Evolutionary conservation across 164 flowering plant genomes (phyloP).

Genomic region (Malania oleifera): DNA sequence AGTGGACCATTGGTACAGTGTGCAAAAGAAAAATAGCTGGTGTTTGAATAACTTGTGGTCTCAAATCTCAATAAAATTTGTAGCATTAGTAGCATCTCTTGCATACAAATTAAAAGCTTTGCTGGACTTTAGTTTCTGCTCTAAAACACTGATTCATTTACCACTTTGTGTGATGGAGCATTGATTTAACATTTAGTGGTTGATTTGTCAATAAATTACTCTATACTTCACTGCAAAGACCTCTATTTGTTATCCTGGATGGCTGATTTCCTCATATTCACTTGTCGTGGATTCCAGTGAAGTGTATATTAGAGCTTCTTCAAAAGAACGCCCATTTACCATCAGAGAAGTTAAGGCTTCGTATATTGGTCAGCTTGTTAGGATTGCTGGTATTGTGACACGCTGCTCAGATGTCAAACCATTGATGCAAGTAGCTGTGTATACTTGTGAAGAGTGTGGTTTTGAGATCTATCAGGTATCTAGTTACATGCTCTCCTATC

Average conservation of each 20-base stretch:
- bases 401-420: slow-evolving; percentile 99
- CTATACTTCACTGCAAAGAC: background rate
- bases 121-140: too few relatives aligned
- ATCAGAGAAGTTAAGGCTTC: slow-evolving; percentile 96
- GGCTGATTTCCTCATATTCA: background rate
- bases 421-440: slow-evolving; percentile 94
- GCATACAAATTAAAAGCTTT: too few relatives aligned
- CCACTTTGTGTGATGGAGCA: too few relatives aligned
- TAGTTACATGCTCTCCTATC: background rate
- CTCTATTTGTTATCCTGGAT: background rate
- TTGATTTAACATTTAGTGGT: too few relatives aligned
- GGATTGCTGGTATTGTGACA: slow-evolving; percentile 88
- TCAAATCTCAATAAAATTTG: too few relatives aligned
- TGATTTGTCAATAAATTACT: too few relatives aligned
- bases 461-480: slow-evolving; percentile 97
- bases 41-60: too few relatives aligned
- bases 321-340: slow-evolving; percentile 77
- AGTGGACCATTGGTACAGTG: too few relatives aligned
- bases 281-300: slow-evolving; percentile 49
- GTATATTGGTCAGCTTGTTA: slow-evolving; percentile 90
- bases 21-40: too few relatives aligned
- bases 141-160: too few relatives aligned
- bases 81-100: too few relatives aligned
- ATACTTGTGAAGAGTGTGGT: slow-evolving; percentile 98
- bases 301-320: slow-evolving; percentile 78